These are phyloP conservation scores for Pueraria montana DNA, from an alignment of 306 rosid genomes.

Conservation along the genomic window DNA sequence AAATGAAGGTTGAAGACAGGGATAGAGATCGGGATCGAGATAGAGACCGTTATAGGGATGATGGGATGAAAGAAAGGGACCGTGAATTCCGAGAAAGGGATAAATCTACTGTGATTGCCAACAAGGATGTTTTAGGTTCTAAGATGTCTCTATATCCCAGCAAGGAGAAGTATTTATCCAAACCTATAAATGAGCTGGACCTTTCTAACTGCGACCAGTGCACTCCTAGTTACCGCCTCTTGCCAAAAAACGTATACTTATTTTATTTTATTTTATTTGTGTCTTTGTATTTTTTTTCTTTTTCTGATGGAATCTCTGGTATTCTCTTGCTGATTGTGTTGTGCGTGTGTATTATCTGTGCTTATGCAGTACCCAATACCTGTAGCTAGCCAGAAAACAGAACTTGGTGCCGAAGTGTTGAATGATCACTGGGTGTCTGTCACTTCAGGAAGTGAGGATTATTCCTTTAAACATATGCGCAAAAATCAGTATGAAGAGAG, in stretches of 20 bases:
- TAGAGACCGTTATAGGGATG: slow-evolving; percentile 59
- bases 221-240: slow-evolving; percentile 96
- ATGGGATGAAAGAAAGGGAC: slow-evolving; percentile 82
- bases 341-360: slow-evolving; percentile 23
- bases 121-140: slow-evolving; percentile 77
- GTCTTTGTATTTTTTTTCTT: slow-evolving; percentile 37
- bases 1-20: slow-evolving; percentile 82
- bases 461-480: slow-evolving; percentile 99
- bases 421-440: slow-evolving; percentile 99
- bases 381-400: slow-evolving; percentile 86
- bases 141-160: slow-evolving; percentile 75
- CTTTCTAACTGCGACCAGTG: slow-evolving; percentile 95
- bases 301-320: slow-evolving; percentile 20
- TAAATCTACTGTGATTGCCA: slow-evolving; percentile 59
- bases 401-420: slow-evolving; percentile 83
- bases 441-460: slow-evolving; percentile 99
- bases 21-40: slow-evolving; percentile 66
- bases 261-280: slow-evolving; percentile 39
- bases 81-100: slow-evolving; percentile 84
- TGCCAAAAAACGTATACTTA: slow-evolving; percentile 84
- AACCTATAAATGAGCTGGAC: slow-evolving; percentile 98
- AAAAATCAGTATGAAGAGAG: slow-evolving; percentile 99
- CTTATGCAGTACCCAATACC: slow-evolving; percentile 90
- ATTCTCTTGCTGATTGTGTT: slow-evolving; percentile 40
- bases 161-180: slow-evolving; percentile 91